Evolutionary conservation across 2,329 filamentous ascomycete species (phyloP).

Genomic region (Aspergillus nomiae): DNA sequence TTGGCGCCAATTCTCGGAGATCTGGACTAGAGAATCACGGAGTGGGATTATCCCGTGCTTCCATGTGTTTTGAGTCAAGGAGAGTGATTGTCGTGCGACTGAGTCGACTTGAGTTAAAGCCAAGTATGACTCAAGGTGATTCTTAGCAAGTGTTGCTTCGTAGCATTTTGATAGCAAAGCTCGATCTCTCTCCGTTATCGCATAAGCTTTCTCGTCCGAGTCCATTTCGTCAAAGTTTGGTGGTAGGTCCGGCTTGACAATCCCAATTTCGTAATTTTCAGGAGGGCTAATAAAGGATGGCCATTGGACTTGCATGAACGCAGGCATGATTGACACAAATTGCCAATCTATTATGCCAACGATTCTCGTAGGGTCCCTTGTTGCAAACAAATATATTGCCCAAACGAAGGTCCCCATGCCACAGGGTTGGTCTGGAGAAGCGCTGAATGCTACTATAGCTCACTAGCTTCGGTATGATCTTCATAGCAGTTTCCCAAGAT

Average conservation of each 20-base stretch:
- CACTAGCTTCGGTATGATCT: slow-evolving; percentile 13
- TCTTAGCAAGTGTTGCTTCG: slow-evolving; percentile 22
- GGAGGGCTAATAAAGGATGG: slow-evolving; percentile 19
- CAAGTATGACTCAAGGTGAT: slow-evolving; percentile 16
- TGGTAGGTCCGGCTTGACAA: slow-evolving; percentile 22
- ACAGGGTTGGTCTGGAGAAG: slow-evolving; percentile 17
- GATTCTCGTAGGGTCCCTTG: slow-evolving; percentile 21
- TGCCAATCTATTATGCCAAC: slow-evolving; percentile 26
- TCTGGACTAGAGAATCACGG: slow-evolving; percentile 14
- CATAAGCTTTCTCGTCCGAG: slow-evolving; percentile 20
- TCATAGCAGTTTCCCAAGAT: slow-evolving; percentile 6
- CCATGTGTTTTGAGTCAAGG: slow-evolving; percentile 10
- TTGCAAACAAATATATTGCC: slow-evolving; percentile 27
- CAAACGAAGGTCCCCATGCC: slow-evolving; percentile 24
- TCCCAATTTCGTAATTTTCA: slow-evolving; percentile 20
- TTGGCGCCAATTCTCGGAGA: slow-evolving; percentile 12
- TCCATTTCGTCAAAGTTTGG: slow-evolving; percentile 23
- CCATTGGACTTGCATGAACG: slow-evolving; percentile 22
- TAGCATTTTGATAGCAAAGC: slow-evolving; percentile 24
- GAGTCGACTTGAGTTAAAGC: slow-evolving; percentile 15
- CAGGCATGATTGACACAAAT: slow-evolving; percentile 21
- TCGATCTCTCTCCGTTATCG: slow-evolving; percentile 18
- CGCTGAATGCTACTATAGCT: slow-evolving; percentile 1
- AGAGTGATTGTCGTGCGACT: slow-evolving; percentile 9
- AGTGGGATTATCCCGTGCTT: slow-evolving; percentile 19